Evolutionary conservation across 2,329 filamentous ascomycete species (phyloP).

Genomic region (Tolypocladium inflatum): DNA sequence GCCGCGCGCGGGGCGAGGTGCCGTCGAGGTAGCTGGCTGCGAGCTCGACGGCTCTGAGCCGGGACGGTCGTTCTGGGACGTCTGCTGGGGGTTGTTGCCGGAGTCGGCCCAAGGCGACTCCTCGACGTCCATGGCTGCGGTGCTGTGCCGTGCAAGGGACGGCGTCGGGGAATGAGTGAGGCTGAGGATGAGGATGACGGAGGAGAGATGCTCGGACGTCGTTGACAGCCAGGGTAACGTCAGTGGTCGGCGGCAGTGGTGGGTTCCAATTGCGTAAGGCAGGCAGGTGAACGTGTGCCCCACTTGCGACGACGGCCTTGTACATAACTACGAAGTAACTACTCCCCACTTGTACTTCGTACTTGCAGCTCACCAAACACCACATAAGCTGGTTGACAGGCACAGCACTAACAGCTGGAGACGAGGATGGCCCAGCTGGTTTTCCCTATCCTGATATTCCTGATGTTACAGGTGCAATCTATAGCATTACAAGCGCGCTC

Average conservation of each 20-base stretch:
- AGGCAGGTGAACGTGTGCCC: not conserved
- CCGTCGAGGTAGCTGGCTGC: slow-evolving; percentile 19
- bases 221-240: not conserved
- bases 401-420: not conserved
- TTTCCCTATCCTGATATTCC: not conserved
- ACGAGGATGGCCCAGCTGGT: not conserved
- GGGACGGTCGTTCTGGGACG: slow-evolving; percentile 22
- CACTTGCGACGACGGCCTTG: not conserved
- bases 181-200: not conserved
- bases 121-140: slow-evolving; percentile 36
- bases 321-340: too few relatives aligned
- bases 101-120: slow-evolving; percentile 47
- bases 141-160: slow-evolving; percentile 1
- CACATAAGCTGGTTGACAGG: not conserved
- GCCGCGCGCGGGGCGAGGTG: slow-evolving; percentile 34
- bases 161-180: not conserved
- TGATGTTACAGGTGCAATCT: not conserved
- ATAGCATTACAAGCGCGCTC: not conserved
- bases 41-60: slow-evolving; percentile 18
- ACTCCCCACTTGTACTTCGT: too few relatives aligned
- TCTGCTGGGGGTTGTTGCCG: slow-evolving; percentile 16
- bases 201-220: not conserved
- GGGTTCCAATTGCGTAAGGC: not conserved
- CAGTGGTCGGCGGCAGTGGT: not conserved
- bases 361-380: not conserved